phyloP scores from a whole-genome alignment of 2,329 filamentous ascomycete species.

The Juglanconis juglandina region DNA sequence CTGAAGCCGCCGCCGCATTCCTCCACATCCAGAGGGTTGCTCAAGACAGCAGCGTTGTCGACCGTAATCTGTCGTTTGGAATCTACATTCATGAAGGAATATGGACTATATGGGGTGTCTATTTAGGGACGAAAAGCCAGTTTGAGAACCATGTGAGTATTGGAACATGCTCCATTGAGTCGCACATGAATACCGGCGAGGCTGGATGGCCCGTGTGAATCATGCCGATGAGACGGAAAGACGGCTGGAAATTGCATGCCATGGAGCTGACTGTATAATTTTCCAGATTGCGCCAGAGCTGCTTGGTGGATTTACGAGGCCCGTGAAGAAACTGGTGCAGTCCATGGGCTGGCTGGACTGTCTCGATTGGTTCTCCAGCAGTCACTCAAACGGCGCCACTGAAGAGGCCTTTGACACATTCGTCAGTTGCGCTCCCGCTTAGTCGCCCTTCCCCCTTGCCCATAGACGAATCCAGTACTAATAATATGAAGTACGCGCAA shows the following conservation, averaged over 20 bases:
- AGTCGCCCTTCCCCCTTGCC: background rate
- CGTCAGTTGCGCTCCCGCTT: background rate
- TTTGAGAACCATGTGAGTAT: conserved; percentile 1
- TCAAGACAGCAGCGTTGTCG: background rate
- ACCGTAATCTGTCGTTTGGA: conserved; percentile 8
- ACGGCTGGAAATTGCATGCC: background rate
- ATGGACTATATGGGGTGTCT: conserved; percentile 10
- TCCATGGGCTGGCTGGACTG: conserved; percentile 6
- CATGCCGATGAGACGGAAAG: background rate
- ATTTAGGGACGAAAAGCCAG: background rate
- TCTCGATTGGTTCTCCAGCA: conserved; percentile 4
- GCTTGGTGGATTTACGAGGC: conserved; percentile 1
- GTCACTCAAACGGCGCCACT: conserved; percentile 4
- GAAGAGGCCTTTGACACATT: conserved; percentile 9
- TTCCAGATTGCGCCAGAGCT: conserved; percentile 1
- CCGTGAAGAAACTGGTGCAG: conserved; percentile 11
- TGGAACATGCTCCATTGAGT: background rate
- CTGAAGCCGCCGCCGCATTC: background rate
- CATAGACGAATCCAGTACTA: background rate
- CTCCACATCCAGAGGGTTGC: conserved; percentile 1
- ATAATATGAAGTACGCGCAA: background rate
- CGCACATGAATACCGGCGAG: background rate
- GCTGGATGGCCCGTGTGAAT: background rate
- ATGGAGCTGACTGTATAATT: background rate
- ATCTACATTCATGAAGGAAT: conserved; percentile 2